A percentile compares a stretch with the other conserved stretches of the same genome.
phyloP scores from a whole-genome alignment of 2,329 filamentous ascomycete genomes.

The Chrysosporium queenslandicum region DNA sequence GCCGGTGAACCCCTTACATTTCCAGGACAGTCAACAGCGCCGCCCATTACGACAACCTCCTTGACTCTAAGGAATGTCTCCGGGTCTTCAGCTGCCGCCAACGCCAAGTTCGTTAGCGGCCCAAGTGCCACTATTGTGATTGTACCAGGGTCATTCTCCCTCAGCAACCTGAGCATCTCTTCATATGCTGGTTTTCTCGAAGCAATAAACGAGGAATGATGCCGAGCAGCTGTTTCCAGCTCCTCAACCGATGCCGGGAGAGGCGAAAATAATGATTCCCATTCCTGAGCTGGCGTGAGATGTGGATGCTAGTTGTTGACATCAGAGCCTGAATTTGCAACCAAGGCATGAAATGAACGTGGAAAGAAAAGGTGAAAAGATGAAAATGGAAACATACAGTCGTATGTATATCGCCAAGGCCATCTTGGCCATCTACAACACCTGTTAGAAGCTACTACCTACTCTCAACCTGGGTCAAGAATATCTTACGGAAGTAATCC shows the following conservation, averaged over 20 bases:
- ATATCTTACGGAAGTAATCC: constrained; percentile 71
- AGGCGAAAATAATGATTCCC: constrained; percentile 57
- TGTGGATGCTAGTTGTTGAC: constrained; percentile 51
- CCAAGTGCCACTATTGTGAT: constrained; percentile 86
- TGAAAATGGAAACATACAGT: constrained; percentile 27
- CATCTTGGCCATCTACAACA: constrained; percentile 59
- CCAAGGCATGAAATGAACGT: neutral
- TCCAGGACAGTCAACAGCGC: constrained; percentile 65
- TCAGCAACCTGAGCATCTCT: constrained; percentile 80
- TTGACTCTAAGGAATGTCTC: constrained; percentile 81
- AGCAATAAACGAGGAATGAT: constrained; percentile 56
- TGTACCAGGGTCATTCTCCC: constrained; percentile 69
- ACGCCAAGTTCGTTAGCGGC: constrained; percentile 83
- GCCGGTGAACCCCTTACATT: constrained; percentile 49
- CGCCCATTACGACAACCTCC: constrained; percentile 93
- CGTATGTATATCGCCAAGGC: constrained; percentile 62
- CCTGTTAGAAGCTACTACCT: neutral
- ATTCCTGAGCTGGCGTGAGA: constrained; percentile 62
- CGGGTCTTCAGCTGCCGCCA: constrained; percentile 79
- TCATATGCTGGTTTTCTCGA: constrained; percentile 65
- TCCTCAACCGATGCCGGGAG: constrained; percentile 40
- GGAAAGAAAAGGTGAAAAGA: no score
- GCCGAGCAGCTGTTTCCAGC: constrained; percentile 30
- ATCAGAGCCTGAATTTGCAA: neutral
- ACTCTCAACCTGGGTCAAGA: neutral